Evolutionary conservation across 1,284 basidiomycete genomes (phyloP), one percentile per base, ranked within the genome.

Genomic region (Ganoderma meredithae): DNA sequence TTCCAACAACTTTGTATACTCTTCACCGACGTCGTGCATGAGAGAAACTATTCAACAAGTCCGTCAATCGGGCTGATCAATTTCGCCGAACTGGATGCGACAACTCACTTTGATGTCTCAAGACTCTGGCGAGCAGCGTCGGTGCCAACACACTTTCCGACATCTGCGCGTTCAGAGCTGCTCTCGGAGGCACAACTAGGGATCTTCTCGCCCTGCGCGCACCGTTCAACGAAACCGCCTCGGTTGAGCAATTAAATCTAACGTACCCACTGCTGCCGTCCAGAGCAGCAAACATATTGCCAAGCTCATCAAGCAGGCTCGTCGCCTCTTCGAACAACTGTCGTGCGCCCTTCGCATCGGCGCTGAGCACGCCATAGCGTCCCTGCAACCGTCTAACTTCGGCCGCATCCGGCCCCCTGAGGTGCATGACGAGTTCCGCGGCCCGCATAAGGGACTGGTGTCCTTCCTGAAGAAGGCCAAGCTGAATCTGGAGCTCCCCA

Each of bases 61-160:
- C 27, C 31, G 9, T 49, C 41, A 61, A 31, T 44, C n/a, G 27
- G 15, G 19, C 5, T 13, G 19, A 40, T 62, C 25, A 25, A n/a
- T 39, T 43, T 22, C 17, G 19, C 10, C 43, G 10, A n/a, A 3
- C 19, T 13, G 43, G 19, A 7, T 0, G 12, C 17, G 10, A 6
- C 60, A 36, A 80, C 90, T 76, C 69, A 96, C 94, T 90, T 74
- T 92, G 91, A 76, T 92, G 90, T 22, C 90, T 84, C 25, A 97
- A 79, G 19, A 96, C 84, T 10, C 86, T 81, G 1, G 90, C 90
- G 10, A 94, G 81, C 3, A 94, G 78, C 5, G 84, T 82, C 0
- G 95, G 92, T 10, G 90, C 85, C n/a, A 95, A 78, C 8, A 87
- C 81, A 60, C 94, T 92, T 44, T 74, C 68, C 17, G 65, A 68